Evolutionary conservation across 208 protist species (phyloP).

Genomic region (Trypanosoma cruzi): DNA sequence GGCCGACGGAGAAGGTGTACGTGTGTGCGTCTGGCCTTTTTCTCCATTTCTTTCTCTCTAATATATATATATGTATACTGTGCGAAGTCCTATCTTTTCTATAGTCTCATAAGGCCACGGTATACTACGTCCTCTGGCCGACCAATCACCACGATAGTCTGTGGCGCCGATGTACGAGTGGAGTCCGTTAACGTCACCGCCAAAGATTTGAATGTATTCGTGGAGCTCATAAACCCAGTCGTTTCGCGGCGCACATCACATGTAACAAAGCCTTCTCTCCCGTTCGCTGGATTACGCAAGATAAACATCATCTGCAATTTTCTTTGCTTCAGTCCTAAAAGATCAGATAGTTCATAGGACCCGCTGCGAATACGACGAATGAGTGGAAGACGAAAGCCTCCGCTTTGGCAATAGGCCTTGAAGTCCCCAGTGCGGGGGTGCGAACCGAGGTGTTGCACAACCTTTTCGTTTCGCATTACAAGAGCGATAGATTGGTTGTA

Average conservation of each 20-base stretch:
- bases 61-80: neutral
- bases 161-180: slow-evolving; percentile 32
- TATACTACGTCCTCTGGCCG: slow-evolving; percentile 85
- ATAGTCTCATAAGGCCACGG: slow-evolving; percentile 47
- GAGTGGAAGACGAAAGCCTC: slow-evolving; percentile 85
- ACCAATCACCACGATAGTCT: slow-evolving; percentile 86
- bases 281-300: slow-evolving; percentile 65
- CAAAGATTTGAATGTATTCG: slow-evolving; percentile 81
- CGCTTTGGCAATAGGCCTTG: slow-evolving; percentile 69
- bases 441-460: slow-evolving; percentile 73
- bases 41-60: too few species aligned
- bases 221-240: slow-evolving; percentile 68
- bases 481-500: slow-evolving; percentile 92
- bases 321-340: slow-evolving; percentile 78
- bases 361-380: slow-evolving; percentile 83
- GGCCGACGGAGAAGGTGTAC: neutral
- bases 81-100: neutral
- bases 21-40: neutral
- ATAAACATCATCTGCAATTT: slow-evolving; percentile 90
- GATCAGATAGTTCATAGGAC: slow-evolving; percentile 82
- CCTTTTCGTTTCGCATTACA: slow-evolving; percentile 80
- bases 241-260: slow-evolving; percentile 81
- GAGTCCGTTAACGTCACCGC: slow-evolving; percentile 70
- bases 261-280: slow-evolving; percentile 76
- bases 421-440: slow-evolving; percentile 88